Evolutionary conservation across 257 asterid genomes (phyloP), one percentile per base, ranked within the genome.

Genomic region (Penstemon davidsonii): DNA sequence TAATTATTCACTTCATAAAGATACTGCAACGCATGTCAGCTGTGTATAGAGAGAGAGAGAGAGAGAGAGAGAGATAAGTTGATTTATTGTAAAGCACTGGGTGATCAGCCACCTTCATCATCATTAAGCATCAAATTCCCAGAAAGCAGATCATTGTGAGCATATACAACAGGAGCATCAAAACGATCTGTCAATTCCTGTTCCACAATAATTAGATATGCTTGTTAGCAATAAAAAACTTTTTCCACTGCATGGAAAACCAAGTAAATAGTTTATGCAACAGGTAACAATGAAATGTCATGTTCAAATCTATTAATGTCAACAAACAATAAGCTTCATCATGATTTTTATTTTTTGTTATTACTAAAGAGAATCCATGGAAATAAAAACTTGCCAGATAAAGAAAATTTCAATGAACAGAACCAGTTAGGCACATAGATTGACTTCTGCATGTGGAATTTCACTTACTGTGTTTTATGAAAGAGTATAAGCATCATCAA

Each of bases 41-140:
- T 58, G 8, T 55, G 15, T 15, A 9, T 11, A 62, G 54, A 49
- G 55, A 15, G 18, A 15, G 18, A 15, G 18, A 15, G 18, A 15
- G 18, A 25, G 33, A 25, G 1, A 25, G 33, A 25, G 1, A 25
- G 33, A 25, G 1, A 25, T 43, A 46, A 63, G 55, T 36, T 41
- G 12, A 53, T 10, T 41, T 60, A 75, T 33, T 62, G 65, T n/a
- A 45, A 66, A 70, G 25, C 18, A 9, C 42, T 41, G 70, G 39
- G 19, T 50, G 73, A 67, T 74, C 52, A 52, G 64, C 58, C 83
- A 92, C 98, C 98, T 88, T 87, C 85, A 42, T 86, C 84, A 43
- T 88, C 96, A 84, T 88, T 85, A 37, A 83, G 85, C 99, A 93
- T 93, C 81, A 90, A 76, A 74, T 93, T 93, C 75, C 99, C 99